phyloP scores from a whole-genome alignment of 352 stramenopile species.

The Pythium aquatile region DNA sequence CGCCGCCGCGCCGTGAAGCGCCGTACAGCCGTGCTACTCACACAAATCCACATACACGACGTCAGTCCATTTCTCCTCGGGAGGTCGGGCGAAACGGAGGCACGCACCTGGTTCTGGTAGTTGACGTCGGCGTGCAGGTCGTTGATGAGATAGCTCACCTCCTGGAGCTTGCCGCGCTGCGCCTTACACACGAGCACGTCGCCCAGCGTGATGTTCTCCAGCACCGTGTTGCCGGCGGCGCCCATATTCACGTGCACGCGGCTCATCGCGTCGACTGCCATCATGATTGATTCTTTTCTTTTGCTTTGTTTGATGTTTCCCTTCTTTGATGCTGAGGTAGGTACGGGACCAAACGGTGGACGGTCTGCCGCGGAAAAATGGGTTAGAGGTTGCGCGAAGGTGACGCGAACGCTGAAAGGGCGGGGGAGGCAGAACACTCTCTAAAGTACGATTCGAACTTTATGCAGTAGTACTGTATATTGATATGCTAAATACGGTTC shows the following conservation, averaged over 20 bases:
- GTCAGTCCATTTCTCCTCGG: neutral
- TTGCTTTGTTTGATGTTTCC: conserved; percentile 5
- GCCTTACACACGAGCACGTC: conserved; percentile 86
- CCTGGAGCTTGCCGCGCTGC: conserved; percentile 79
- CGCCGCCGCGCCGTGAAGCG: conserved; percentile 70
- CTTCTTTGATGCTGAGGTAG: conserved; percentile 1
- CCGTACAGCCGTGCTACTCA: conserved; percentile 76
- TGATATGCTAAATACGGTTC: neutral
- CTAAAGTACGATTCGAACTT: conserved; percentile 8
- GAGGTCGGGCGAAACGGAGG: neutral
- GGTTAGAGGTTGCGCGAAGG: conserved; percentile 17
- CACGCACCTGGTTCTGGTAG: conserved; percentile 79
- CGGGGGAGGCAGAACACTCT: neutral
- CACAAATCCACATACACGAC: neutral
- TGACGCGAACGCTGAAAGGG: conserved; percentile 23
- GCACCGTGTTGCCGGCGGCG: conserved; percentile 40
- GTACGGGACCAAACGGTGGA: conserved; percentile 3
- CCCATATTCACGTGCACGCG: conserved; percentile 65
- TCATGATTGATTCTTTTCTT: conserved; percentile 16
- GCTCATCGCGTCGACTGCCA: conserved; percentile 42
- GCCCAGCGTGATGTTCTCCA: conserved; percentile 81
- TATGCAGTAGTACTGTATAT: neutral
- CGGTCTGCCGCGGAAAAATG: conserved; percentile 23
- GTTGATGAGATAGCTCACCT: conserved; percentile 73
- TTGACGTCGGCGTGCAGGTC: conserved; percentile 80